Conservation (phyloP, 2,329 filamentous ascomycete genomes). For the Cytospora paraplurivora region DNA sequence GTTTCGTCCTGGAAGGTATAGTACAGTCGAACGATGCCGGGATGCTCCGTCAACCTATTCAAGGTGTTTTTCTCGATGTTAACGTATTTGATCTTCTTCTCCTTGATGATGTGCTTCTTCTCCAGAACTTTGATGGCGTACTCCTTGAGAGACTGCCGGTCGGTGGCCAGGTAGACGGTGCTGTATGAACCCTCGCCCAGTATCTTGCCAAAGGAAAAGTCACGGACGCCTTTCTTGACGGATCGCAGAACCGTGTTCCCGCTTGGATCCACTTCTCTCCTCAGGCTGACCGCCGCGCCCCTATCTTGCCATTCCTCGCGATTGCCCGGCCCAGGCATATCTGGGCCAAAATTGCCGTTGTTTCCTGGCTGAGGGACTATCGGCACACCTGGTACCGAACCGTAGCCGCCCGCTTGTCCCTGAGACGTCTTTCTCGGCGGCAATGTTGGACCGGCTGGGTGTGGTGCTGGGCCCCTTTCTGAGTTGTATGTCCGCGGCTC, state of each 20-base stretch:
- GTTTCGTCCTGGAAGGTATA: constrained; percentile 98
- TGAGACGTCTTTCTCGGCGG: constrained; percentile 78
- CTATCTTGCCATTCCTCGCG: constrained; percentile 96
- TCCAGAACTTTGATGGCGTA: constrained; percentile 98
- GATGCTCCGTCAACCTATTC: constrained; percentile 93
- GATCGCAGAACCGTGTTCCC: constrained; percentile 80
- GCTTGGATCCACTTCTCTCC: constrained; percentile 81
- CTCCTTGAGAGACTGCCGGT: constrained; percentile 90
- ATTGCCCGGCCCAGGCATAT: constrained; percentile 53
- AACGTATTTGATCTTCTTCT: constrained; percentile 99
- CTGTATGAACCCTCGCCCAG: constrained; percentile 98
- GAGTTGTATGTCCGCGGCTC: constrained; percentile 66
- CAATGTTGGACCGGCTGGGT: constrained; percentile 56
- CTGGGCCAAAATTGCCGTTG: constrained; percentile 40
- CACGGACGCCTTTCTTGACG: constrained; percentile 95
- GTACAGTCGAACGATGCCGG: constrained; percentile 92
- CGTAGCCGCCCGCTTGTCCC: constrained; percentile 63
- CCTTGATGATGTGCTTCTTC: constrained; percentile 98
- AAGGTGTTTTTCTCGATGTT: constrained; percentile 99
- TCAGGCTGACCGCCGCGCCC: constrained; percentile 82
- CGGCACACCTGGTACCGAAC: constrained; percentile 48
- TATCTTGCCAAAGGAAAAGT: constrained; percentile 90
- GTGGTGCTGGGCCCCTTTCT: constrained; percentile 52
- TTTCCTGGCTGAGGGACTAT: constrained; percentile 36
- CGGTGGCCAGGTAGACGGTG: constrained; percentile 88